A percentile compares a stretch with the other conserved stretches of the same genome.
Evolutionary conservation across 306 rosid genomes (phyloP).

Genomic region (Malus asiatica): DNA sequence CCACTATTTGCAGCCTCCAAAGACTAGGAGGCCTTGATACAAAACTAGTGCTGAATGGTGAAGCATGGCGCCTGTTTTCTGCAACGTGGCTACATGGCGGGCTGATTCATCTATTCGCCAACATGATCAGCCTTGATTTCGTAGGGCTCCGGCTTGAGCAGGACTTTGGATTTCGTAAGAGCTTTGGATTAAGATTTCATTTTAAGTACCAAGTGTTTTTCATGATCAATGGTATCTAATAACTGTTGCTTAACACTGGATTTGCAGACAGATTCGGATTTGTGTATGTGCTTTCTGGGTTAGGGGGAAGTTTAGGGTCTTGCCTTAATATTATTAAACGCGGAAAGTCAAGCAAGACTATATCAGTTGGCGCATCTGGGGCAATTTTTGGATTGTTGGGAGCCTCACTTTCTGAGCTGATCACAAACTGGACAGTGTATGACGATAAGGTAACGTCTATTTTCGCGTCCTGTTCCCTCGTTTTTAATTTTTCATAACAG

Average conservation of each 20-base stretch:
- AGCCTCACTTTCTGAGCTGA: conserved; percentile 86
- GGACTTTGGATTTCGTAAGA: conserved; percentile 80
- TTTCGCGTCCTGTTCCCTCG: background rate
- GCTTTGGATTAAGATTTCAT: background rate
- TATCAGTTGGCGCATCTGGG: conserved; percentile 90
- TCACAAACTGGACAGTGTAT: conserved; percentile 80
- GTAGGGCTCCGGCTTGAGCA: conserved; percentile 75
- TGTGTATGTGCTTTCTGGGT: conserved; percentile 57
- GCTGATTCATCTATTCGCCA: conserved; percentile 60
- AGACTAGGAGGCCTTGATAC: conserved; percentile 56
- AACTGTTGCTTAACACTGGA: background rate
- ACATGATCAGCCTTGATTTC: conserved; percentile 72
- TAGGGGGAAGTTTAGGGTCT: conserved; percentile 77
- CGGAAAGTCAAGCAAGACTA: background rate
- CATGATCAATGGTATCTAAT: background rate
- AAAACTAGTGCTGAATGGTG: conserved; percentile 39
- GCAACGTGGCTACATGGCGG: conserved; percentile 95
- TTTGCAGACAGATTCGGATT: conserved; percentile 63
- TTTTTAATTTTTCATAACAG: too few species aligned
- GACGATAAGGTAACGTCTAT: conserved; percentile 48
- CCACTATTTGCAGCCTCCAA: conserved; percentile 36
- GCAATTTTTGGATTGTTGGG: conserved; percentile 87
- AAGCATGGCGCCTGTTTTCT: conserved; percentile 68
- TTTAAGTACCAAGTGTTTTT: background rate
- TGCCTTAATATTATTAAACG: conserved; percentile 19